Conservation (phyloP, 345 rosid species). For the Jatropha curcas region DNA sequence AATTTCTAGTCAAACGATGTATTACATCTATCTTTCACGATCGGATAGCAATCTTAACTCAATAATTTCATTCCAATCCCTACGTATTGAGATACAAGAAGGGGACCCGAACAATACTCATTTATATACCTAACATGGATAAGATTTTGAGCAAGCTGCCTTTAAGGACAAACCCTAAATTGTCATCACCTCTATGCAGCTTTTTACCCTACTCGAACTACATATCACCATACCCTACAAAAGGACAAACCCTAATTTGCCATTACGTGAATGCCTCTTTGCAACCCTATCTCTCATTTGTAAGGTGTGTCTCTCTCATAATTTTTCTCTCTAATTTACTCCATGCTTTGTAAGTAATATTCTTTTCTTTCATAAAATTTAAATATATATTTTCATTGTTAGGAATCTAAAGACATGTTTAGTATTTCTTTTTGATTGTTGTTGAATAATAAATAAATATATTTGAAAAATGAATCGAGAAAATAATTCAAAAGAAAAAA, state of each 20-base stretch:
- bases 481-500: too few species aligned
- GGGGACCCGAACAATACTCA: background rate
- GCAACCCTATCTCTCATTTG: background rate
- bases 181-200: background rate
- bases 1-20: too few species aligned
- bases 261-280: background rate
- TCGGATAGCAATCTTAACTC: too few species aligned
- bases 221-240: background rate
- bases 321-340: background rate
- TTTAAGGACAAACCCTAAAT: background rate
- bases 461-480: too few species aligned
- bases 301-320: background rate
- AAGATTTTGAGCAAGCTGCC: background rate
- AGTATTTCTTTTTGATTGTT: too few species aligned
- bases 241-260: background rate
- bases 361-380: too few species aligned
- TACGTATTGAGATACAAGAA: background rate
- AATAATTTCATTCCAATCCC: too few species aligned
- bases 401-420: too few species aligned
- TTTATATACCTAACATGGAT: background rate
- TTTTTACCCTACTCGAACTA: background rate
- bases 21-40: too few species aligned
- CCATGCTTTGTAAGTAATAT: too few species aligned
- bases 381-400: too few species aligned
- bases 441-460: too few species aligned